Percentiles rank a stretch among this genome's conserved stretches.
phyloP scores from a whole-genome alignment of 2,329 filamentous ascomycete genomes.

The Huntiella moniliformis region DNA sequence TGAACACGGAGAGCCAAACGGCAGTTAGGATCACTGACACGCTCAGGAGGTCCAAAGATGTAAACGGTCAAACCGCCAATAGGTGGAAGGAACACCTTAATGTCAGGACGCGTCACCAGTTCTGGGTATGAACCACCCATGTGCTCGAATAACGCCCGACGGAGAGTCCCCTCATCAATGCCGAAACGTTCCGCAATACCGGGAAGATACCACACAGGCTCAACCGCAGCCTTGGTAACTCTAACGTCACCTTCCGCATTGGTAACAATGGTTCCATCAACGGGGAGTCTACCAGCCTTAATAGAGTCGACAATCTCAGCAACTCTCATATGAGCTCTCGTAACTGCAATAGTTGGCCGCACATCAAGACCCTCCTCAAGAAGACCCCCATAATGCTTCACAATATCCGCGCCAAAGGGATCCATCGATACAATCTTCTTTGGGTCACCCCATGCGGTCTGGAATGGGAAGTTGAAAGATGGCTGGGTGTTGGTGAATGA shows the following conservation, averaged over 20 bases:
- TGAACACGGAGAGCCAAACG: slow-evolving; percentile 69
- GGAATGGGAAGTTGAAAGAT: slow-evolving; percentile 72
- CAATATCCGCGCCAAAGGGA: slow-evolving; percentile 56
- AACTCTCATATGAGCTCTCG: slow-evolving; percentile 82
- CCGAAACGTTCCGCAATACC: slow-evolving; percentile 85
- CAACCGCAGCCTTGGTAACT: slow-evolving; percentile 92
- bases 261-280: slow-evolving; percentile 76
- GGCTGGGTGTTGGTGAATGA: slow-evolving; percentile 66
- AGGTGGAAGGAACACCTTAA: slow-evolving; percentile 88
- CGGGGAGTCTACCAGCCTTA: slow-evolving; percentile 51
- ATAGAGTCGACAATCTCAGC: slow-evolving; percentile 87
- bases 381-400: slow-evolving; percentile 4
- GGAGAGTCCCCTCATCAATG: slow-evolving; percentile 75
- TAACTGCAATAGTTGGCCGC: slow-evolving; percentile 78
- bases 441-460: slow-evolving; percentile 71
- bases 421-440: slow-evolving; percentile 98
- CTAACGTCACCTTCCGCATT: slow-evolving; percentile 73
- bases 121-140: slow-evolving; percentile 94
- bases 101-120: slow-evolving; percentile 81
- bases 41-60: slow-evolving; percentile 86
- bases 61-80: slow-evolving; percentile 92
- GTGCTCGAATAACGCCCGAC: slow-evolving; percentile 79
- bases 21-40: slow-evolving; percentile 73
- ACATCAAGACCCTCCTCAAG: slow-evolving; percentile 31
- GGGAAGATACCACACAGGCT: slow-evolving; percentile 79